Conservation (phyloP, 1,284 basidiomycete species). For the Heterobasidion parviporum region DNA sequence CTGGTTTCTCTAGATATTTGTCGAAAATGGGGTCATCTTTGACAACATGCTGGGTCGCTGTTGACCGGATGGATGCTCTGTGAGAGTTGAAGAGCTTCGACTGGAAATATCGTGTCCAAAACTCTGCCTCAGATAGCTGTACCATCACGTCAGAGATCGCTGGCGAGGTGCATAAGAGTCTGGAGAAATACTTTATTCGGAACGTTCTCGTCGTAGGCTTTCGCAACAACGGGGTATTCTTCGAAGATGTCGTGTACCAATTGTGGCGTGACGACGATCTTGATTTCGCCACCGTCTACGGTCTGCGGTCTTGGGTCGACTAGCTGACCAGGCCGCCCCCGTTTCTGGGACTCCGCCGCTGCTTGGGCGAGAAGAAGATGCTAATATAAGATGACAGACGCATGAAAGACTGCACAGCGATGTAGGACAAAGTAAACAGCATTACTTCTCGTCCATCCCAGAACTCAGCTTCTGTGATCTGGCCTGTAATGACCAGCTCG, state of each 20-base stretch:
- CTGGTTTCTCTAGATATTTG: conserved; percentile 89
- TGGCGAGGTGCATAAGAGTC: conserved; percentile 6
- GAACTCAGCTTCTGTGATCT: conserved; percentile 88
- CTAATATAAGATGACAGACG: conserved; percentile 22
- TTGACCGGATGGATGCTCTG: conserved; percentile 85
- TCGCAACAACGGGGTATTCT: conserved; percentile 91
- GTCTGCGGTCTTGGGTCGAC: conserved; percentile 86
- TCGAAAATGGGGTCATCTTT: conserved; percentile 95
- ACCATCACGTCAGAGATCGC: not conserved
- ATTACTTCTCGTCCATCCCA: conserved; percentile 89
- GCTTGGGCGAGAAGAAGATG: conserved; percentile 67
- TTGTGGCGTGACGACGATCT: conserved; percentile 89
- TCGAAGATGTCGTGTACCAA: conserved; percentile 95
- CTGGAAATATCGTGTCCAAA: conserved; percentile 96
- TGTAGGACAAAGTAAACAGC: not conserved
- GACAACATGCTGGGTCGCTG: conserved; percentile 76
- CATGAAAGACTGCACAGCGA: conserved; percentile 5
- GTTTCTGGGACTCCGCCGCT: conserved; percentile 65
- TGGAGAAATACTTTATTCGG: conserved; percentile 58
- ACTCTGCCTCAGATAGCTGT: conserved; percentile 82
- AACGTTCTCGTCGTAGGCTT: conserved; percentile 90
- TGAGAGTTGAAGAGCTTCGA: conserved; percentile 93
- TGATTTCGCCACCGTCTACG: conserved; percentile 73
- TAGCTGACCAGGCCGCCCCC: conserved; percentile 78
- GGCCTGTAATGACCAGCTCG: conserved; percentile 77